Conservation (phyloP, 192 early-diverging fungal genomes). For the Umbelopsis ramanniana region DNA sequence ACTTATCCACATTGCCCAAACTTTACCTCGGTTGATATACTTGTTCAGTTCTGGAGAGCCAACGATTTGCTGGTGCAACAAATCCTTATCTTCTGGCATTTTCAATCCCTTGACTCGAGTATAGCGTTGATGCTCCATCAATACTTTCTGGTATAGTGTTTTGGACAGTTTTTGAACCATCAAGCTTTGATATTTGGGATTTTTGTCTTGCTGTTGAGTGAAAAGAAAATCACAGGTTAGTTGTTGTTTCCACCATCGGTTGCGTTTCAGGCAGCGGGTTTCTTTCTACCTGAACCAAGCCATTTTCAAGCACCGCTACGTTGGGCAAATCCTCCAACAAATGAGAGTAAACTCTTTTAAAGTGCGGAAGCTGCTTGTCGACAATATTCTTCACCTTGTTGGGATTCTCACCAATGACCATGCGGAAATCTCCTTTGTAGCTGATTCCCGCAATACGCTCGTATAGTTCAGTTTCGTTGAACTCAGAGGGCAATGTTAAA, state of each 20-base stretch:
- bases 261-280: too few relatives aligned
- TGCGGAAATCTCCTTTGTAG: slow-evolving; percentile 93
- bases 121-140: slow-evolving; percentile 46
- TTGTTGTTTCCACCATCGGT: too few relatives aligned
- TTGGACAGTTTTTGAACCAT: slow-evolving; percentile 86
- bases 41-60: slow-evolving; percentile 37
- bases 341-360: slow-evolving; percentile 59
- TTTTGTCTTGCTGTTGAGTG: slow-evolving; percentile 65
- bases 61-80: slow-evolving; percentile 49
- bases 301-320: slow-evolving; percentile 39
- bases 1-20: too few relatives aligned
- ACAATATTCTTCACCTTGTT: slow-evolving; percentile 97
- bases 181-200: slow-evolving; percentile 61
- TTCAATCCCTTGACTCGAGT: slow-evolving; percentile 21
- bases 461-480: slow-evolving; percentile 84
- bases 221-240: slow-evolving; percentile 1
- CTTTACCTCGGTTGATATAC: slow-evolving; percentile 50
- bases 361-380: slow-evolving; percentile 66
- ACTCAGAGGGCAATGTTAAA: slow-evolving; percentile 79
- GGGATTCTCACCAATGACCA: slow-evolving; percentile 92
- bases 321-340: slow-evolving; percentile 57
- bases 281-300: slow-evolving; percentile 28
- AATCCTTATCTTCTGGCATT: slow-evolving; percentile 34
- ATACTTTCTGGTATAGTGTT: slow-evolving; percentile 64
- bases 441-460: slow-evolving; percentile 83